Conservation (phyloP, 1,139 yeast species). For the Trichomonascaceae sp. region DNA sequence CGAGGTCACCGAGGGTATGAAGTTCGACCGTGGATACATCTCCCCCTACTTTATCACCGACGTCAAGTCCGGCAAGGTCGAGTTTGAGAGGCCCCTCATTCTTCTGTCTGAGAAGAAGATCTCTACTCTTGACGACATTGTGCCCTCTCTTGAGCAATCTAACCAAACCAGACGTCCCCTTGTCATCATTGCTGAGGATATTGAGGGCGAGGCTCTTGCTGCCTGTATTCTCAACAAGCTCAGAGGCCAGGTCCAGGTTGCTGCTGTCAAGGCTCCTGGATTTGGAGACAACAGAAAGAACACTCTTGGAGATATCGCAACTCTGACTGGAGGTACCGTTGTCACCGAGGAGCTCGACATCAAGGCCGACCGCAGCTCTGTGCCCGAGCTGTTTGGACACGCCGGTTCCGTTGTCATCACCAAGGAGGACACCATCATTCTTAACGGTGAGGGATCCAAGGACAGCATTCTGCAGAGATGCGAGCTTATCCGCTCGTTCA, state of each 20-base stretch:
- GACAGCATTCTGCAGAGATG: constrained; percentile 82
- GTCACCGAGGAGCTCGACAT: constrained; percentile 97
- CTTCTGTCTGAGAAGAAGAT: constrained; percentile 91
- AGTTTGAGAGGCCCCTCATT: constrained; percentile 88
- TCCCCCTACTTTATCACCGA: constrained; percentile 97
- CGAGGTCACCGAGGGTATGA: constrained; percentile 98
- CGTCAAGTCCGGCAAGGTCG: constrained; percentile 92
- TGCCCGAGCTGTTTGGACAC: constrained; percentile 74
- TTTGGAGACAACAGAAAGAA: constrained; percentile 99
- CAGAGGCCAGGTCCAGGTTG: constrained; percentile 97
- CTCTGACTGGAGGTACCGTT: constrained; percentile 94
- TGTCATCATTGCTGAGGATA: constrained; percentile 89
- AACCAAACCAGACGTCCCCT: constrained; percentile 93
- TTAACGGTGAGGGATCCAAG: constrained; percentile 93
- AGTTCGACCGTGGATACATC: constrained; percentile 96
- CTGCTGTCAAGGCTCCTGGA: constrained; percentile 99
- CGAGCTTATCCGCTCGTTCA: constrained; percentile 86
- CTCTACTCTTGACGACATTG: constrained; percentile 80
- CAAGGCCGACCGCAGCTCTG: constrained; percentile 91
- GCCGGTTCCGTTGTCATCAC: constrained; percentile 91
- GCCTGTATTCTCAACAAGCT: constrained; percentile 97
- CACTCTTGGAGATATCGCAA: constrained; percentile 94
- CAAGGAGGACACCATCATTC: constrained; percentile 91
- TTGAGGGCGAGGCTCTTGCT: constrained; percentile 98
- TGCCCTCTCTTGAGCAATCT: constrained; percentile 90